These are phyloP conservation scores for Beauveria bassiana DNA, from an alignment of 2,329 filamentous ascomycete genomes.

Conservation along the genomic window DNA sequence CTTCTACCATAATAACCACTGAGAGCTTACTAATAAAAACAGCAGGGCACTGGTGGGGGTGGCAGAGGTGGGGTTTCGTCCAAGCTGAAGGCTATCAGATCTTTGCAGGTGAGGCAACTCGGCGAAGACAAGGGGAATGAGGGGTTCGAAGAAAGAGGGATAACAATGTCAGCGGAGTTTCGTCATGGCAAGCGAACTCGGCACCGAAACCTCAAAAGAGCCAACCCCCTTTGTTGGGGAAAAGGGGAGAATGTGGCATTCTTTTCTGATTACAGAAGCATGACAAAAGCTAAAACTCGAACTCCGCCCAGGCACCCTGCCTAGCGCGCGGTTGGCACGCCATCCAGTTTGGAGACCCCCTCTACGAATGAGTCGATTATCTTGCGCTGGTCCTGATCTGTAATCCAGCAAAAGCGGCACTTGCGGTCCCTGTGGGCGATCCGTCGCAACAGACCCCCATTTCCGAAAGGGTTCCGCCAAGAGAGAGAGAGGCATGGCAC, in stretches of 20 bases:
- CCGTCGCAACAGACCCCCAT: neutral
- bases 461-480: neutral
- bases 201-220: neutral
- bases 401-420: neutral
- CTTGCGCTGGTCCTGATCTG: neutral
- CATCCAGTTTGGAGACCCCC: neutral
- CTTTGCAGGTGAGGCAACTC: neutral
- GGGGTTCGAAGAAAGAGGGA: neutral
- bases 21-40: neutral
- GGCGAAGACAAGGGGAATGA: too few relatives aligned
- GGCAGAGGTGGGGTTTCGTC: neutral
- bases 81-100: neutral
- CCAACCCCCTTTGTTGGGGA: neutral
- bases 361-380: neutral
- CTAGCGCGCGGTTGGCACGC: conserved; percentile 5
- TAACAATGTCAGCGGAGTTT: neutral
- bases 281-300: neutral
- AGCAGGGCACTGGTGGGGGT: neutral
- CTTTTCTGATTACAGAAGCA: conserved; percentile 4
- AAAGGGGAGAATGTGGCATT: neutral
- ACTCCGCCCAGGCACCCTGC: neutral
- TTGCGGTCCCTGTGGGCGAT: neutral
- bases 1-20: neutral
- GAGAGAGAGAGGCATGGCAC: too few relatives aligned
- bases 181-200: neutral